Conservation (phyloP, 2,329 filamentous ascomycete genomes). For the Talaromyces sp. region DNA sequence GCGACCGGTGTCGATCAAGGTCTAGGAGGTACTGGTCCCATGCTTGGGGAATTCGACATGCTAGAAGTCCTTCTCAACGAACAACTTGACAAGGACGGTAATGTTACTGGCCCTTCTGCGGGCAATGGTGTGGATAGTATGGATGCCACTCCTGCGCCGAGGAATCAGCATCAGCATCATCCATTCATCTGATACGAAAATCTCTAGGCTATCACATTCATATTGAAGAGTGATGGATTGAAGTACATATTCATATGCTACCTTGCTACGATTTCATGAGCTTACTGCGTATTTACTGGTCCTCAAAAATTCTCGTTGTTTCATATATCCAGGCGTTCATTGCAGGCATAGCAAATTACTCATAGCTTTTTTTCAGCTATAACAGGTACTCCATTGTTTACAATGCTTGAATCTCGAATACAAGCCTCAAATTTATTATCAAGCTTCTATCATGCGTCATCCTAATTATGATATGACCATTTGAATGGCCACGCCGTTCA, state of each 20-base stretch:
- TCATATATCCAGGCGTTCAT: not conserved
- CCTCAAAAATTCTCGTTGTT: not conserved
- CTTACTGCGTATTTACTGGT: not conserved
- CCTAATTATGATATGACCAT: not conserved
- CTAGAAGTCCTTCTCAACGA: slow-evolving; percentile 47
- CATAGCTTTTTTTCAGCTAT: not conserved
- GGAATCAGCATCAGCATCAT: slow-evolving; percentile 13
- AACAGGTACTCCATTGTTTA: not conserved
- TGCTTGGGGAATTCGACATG: slow-evolving; percentile 54
- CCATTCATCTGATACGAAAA: slow-evolving; percentile 8
- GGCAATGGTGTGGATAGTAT: slow-evolving; percentile 3
- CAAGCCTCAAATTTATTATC: not conserved
- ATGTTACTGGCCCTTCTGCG: not conserved
- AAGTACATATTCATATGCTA: not conserved
- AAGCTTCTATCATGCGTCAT: not conserved
- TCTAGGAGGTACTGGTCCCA: slow-evolving; percentile 59
- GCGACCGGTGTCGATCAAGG: slow-evolving; percentile 49
- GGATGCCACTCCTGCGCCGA: not conserved
- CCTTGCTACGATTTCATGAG: not conserved
- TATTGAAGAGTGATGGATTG: not conserved
- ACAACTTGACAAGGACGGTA: slow-evolving; percentile 19
- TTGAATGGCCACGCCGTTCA: not conserved
- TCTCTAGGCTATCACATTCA: not conserved
- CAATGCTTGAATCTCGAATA: not conserved
- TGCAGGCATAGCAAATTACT: not conserved